A percentile compares a stretch with the other conserved stretches of the same genome.
phyloP scores from a whole-genome alignment of 805 yeast genomes.

The Starmerella sirachaensis region DNA sequence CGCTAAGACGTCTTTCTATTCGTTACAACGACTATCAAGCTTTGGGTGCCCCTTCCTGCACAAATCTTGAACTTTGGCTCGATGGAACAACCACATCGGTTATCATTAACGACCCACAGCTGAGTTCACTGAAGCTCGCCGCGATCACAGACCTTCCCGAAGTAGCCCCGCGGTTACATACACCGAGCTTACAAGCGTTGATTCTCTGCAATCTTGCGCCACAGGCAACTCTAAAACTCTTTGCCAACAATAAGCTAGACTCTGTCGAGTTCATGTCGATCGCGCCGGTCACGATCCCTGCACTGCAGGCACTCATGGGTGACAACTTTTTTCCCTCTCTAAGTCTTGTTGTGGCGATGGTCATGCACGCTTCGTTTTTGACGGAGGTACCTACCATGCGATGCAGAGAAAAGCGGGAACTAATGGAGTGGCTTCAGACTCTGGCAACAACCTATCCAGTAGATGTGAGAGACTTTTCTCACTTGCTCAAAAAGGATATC shows the following conservation, averaged over 20 bases:
- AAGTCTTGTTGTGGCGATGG: conserved; percentile 12
- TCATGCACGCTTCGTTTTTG: conserved; percentile 10
- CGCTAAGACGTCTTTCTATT: conserved; percentile 4
- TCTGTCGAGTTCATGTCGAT: conserved; percentile 18
- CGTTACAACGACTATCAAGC: conserved; percentile 9
- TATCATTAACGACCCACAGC: conserved; percentile 10
- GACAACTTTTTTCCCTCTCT: conserved; percentile 9
- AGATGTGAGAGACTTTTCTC: conserved; percentile 17
- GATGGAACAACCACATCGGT: neutral
- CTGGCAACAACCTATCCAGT: conserved; percentile 18
- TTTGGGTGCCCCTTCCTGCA: conserved; percentile 11
- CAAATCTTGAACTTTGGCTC: conserved; percentile 15
- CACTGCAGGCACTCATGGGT: conserved; percentile 13
- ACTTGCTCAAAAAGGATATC: conserved; percentile 13
- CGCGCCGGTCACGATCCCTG: conserved; percentile 19
- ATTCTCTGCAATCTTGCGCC: conserved; percentile 18
- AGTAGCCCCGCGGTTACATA: conserved; percentile 6
- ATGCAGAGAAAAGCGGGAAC: conserved; percentile 11
- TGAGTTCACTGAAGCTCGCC: conserved; percentile 13
- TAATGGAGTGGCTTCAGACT: conserved; percentile 18
- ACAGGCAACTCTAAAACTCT: conserved; percentile 6
- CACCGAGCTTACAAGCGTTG: conserved; percentile 16
- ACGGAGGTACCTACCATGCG: conserved; percentile 8
- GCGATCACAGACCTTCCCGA: conserved; percentile 14
- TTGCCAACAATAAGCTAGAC: conserved; percentile 5